A percentile compares a stretch with the other conserved stretches of the same genome.
These are phyloP conservation scores for Crinitomyces ghanaensis DNA, from an alignment of 805 yeast species.

Conservation along the genomic window DNA sequence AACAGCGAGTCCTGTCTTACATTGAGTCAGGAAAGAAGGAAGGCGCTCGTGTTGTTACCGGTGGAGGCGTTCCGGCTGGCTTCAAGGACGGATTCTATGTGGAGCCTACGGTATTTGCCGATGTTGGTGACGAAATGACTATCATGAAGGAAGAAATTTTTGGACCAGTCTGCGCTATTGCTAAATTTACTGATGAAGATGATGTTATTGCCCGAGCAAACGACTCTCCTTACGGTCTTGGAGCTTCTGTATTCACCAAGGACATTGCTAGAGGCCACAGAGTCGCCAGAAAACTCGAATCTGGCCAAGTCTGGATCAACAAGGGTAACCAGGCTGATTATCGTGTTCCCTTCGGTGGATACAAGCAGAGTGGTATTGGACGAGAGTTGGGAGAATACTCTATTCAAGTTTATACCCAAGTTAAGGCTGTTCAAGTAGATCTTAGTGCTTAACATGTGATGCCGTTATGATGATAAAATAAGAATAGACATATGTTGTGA, in stretches of 20 bases:
- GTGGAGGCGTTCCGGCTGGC: slow-evolving; percentile 45
- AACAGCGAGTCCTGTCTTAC: slow-evolving; percentile 60
- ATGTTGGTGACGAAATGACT: slow-evolving; percentile 52
- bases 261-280: slow-evolving; percentile 56
- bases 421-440: slow-evolving; percentile 47
- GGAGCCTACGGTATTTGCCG: slow-evolving; percentile 66
- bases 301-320: slow-evolving; percentile 64
- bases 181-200: slow-evolving; percentile 52
- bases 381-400: slow-evolving; percentile 73
- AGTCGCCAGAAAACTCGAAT: slow-evolving; percentile 47
- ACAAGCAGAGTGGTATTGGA: slow-evolving; percentile 68
- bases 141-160: slow-evolving; percentile 74
- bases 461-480: too few species aligned
- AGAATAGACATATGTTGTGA: too few species aligned
- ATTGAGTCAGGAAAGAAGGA: slow-evolving; percentile 66
- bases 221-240: slow-evolving; percentile 65
- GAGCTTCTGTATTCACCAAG: slow-evolving; percentile 67
- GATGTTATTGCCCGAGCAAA: slow-evolving; percentile 64
- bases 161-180: slow-evolving; percentile 72
- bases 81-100: slow-evolving; percentile 51
- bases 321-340: slow-evolving; percentile 54
- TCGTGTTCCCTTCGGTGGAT: slow-evolving; percentile 72
- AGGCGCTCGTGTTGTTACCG: slow-evolving; percentile 72
- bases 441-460: too few species aligned
- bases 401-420: slow-evolving; percentile 56